Evolutionary conservation across 2,329 filamentous ascomycete genomes (phyloP).

Genomic region (Stachybotrys chlorohalonatus): DNA sequence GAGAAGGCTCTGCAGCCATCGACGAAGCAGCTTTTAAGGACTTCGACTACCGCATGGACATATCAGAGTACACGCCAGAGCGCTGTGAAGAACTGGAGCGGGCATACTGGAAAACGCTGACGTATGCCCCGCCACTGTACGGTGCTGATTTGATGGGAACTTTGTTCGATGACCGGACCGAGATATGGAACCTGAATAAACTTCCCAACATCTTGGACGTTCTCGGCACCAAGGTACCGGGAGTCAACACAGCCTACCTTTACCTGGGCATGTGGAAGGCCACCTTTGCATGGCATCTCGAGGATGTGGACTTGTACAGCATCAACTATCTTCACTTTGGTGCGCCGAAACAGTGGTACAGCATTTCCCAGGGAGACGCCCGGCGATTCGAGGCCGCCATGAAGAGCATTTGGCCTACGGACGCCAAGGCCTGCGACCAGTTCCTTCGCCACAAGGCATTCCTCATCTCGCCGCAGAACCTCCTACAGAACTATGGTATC

Average conservation of each 20-base stretch:
- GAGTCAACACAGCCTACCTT: constrained; percentile 95
- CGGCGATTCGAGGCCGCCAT: constrained; percentile 89
- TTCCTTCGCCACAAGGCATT: constrained; percentile 98
- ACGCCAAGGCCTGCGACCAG: constrained; percentile 91
- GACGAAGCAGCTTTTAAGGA: constrained; percentile 86
- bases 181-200: constrained; percentile 89
- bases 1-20: constrained; percentile 67
- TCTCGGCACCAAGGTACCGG: constrained; percentile 88
- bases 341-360: constrained; percentile 98
- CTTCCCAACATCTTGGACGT: constrained; percentile 90
- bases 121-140: constrained; percentile 89
- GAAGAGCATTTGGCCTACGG: constrained; percentile 89
- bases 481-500: constrained; percentile 85
- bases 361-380: constrained; percentile 92
- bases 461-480: constrained; percentile 81
- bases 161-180: constrained; percentile 78
- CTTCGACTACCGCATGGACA: constrained; percentile 83
- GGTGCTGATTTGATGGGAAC: constrained; percentile 95
- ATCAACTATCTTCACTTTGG: constrained; percentile 99
- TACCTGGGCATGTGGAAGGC: constrained; percentile 99
- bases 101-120: constrained; percentile 94
- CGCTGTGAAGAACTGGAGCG: constrained; percentile 91
- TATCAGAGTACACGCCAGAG: constrained; percentile 82
- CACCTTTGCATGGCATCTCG: constrained; percentile 97
- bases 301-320: constrained; percentile 97